Evolutionary conservation across 441 rosid genomes (phyloP), one percentile per base, ranked within the genome.

Genomic region (Sinapis alba): DNA sequence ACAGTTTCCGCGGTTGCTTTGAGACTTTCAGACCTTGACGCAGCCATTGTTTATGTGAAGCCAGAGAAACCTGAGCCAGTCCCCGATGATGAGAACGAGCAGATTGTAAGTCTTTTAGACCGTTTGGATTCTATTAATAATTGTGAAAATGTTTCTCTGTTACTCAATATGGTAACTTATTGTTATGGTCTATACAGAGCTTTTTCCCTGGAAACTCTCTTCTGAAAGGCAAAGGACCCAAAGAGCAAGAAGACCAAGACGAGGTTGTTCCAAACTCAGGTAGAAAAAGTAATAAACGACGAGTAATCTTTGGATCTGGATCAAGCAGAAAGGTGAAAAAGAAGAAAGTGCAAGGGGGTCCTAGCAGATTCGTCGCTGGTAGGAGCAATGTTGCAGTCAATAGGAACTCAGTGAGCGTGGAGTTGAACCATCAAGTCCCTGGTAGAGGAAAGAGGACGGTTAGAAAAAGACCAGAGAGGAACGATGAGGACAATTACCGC

Each of bases 21-120:
- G 76, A 88, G 98, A 86, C 92, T 96, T 81, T 79, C 86, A 45
- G 98, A 90, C 72, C 84, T 96, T 56, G 99, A 96, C 76, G 81
- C 89, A 10, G 87, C 93, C 23, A 80, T 94, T 75, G 60, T 78
- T 57, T 92, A 87, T 45, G 68, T 83, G 30, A 83, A 82, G 83
- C 85, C 81, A 30, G 96, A 87, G 74, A 75, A 79, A 79, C 82
- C 79, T 54, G 79, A 71, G 28, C 23, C 11, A 27, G 38, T n/a
- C 60, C 79, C 60, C 15, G 79, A 74, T 36, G 79, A 74, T 47
- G 79, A 74, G 47, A 65, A 58, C 6, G 62, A 68, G 71, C 67
- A 68, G 57, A 73, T 56, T 57, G 81, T 78, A 68, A 73, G 81
- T 73, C 11, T 24, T 68, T 21, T n/a, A 72, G 64, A 36, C 51